phyloP scores from a whole-genome alignment of 345 rosid species.

The Citrus sinensis region DVS_A1.0 CM039161.1:4269501-4270000 shows the following conservation, averaged over 20 bases:
- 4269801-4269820: slow-evolving; percentile 89
- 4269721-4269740: not conserved
- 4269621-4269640: not conserved
- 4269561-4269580: not conserved
- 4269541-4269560: not conserved
- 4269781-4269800: slow-evolving; percentile 66
- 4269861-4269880: slow-evolving; percentile 75
- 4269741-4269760: not conserved
- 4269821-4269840: slow-evolving; percentile 65
- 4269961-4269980: slow-evolving; percentile 39
- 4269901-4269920: not conserved
- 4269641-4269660: not conserved
- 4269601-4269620: not conserved
- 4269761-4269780: slow-evolving; percentile 1
- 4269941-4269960: slow-evolving; percentile 13
- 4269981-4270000: slow-evolving; percentile 90
- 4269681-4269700: not conserved
- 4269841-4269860: slow-evolving; percentile 83
- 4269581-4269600: not conserved
- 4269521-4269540: not conserved
- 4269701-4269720: not conserved
- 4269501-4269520: not conserved
- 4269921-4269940: not conserved
- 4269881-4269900: slow-evolving; percentile 71
- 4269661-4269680: not conserved